These are phyloP conservation scores for Geotrichum klebahnii DNA, from an alignment of 1,139 yeast genomes.

Conservation along the genomic window DNA sequence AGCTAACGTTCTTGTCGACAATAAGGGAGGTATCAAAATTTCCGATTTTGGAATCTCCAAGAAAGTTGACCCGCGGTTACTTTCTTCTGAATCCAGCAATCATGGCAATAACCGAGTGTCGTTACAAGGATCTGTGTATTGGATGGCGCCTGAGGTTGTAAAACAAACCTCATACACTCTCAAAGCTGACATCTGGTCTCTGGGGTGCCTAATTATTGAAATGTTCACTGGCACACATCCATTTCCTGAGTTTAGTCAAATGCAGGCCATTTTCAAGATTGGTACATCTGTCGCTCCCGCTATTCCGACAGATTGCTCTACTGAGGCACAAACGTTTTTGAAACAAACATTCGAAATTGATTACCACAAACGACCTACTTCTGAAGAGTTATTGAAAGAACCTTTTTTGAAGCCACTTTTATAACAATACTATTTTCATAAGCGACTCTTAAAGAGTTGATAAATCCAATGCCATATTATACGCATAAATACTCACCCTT, in stretches of 20 bases:
- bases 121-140: conserved; percentile 86
- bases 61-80: conserved; percentile 47
- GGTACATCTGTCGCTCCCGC: conserved; percentile 77
- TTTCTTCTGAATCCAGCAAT: neutral
- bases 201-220: conserved; percentile 85
- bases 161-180: conserved; percentile 84
- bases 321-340: conserved; percentile 65
- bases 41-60: conserved; percentile 93
- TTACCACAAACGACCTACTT: conserved; percentile 66
- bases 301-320: conserved; percentile 69
- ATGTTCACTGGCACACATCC: conserved; percentile 96
- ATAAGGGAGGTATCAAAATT: conserved; percentile 84
- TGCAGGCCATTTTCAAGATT: conserved; percentile 92
- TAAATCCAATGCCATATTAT: no score
- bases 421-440: neutral
- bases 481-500: no score
- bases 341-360: conserved; percentile 70
- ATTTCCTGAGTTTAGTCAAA: conserved; percentile 86
- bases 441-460: neutral
- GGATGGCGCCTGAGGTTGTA: conserved; percentile 99
- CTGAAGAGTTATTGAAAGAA: conserved; percentile 63
- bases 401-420: conserved; percentile 36
- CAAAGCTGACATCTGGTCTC: conserved; percentile 93
- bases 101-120: conserved; percentile 61
- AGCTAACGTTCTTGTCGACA: conserved; percentile 84